Evolutionary conservation across 1,284 basidiomycete species (phyloP), one percentile per base, ranked within the genome.

Genomic region (Stygiomarasmius scandens): DNA sequence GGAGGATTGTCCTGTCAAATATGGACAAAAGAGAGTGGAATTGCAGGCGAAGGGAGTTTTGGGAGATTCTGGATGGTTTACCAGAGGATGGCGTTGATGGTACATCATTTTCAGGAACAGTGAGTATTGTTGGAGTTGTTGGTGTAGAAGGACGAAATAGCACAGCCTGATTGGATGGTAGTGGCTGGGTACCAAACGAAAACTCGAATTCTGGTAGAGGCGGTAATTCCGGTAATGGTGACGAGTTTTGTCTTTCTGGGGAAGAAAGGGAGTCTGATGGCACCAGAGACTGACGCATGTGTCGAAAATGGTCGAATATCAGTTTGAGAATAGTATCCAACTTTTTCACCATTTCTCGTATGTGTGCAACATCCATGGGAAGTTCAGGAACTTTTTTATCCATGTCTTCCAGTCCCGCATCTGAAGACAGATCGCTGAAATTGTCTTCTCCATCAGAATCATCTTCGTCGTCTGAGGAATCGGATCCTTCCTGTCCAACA

Each of bases 1-100:
- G 91, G 47, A 99, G 84, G 67, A 99, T 95, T 47, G 89, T 88
- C 34, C 94, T 89, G 67, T 96, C 92, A 69, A 99, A 99, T 63
- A 98, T 93, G 63, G 89, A 87, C 49, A 99, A 85, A 11, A 99
- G 86, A 12, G 89, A 86, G 67, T 93, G 86, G 72, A 98, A 99
- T 65, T 92, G 90, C 0, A 81, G 71, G 20, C 77, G 76, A 2
- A 82, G 77, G 22, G 74, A 67, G 14, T 71, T 66, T 61, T 74
- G 34, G 16, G 65, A 41, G 0, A 73, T 54, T 1, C 70, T 58
- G 46, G 36, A 22, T 12, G 38, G 20, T 45, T 48, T 47, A 27
- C 34, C 36, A 4, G 52, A 20, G 20, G 41, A 24, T 27, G 46
- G 20, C 38, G 36, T 49, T 47, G 58, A 34, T 10, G 54, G 34